Evolutionary conservation across 2,329 filamentous ascomycete genomes (phyloP), one percentile per base, ranked within the genome.

Genomic region (Colletotrichum limetticola): DNA sequence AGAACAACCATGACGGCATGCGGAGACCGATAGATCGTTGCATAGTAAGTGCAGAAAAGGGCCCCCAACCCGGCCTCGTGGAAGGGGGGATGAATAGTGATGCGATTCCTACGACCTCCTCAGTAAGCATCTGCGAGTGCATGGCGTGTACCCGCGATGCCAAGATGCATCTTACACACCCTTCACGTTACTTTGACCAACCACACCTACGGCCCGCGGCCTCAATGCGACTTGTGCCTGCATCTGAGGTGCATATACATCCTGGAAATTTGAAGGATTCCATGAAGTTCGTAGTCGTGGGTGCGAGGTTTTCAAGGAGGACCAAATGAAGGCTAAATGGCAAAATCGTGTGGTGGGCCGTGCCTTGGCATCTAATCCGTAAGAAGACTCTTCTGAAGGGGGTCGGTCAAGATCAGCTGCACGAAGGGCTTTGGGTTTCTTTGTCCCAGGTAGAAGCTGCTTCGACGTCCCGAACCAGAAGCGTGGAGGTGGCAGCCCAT

Each of bases 201-300:
- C 55, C 55, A 61, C 8, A 22, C 24, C 22, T 32, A 24, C 14
- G 35, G 32, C 7, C 14, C 22, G 32, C 66, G 49, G 55, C 55
- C 60, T 46, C 32, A 30, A 35, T 32, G 42, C 35, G 60, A 65
- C 52, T 72, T 66, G 60, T 72, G 70, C 66, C 66, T 70, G 70
- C 70, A 37, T 72, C 37, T 42, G 22, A 63, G 66, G 60, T 69
- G 70, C 66, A 64, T 58, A 32, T 16, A 22, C 59, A 49, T 64
- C 19, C 30, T 53, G 55, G 53, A 55, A 22, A 53, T 30, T 53
- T 49, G 12, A 11, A 59, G 42, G 52, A 56, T 72, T 66, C 59
- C 42, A 56, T 35, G 32, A 53, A 19, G 26, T 64, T 26, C 6
- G 14, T 2, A 63, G 22, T 42, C 53, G 46, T 35, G 30, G 30